phyloP scores from a whole-genome alignment of 225 moss, liverwort and hornwort genomes.

The Lunularia cruciata region DNA sequence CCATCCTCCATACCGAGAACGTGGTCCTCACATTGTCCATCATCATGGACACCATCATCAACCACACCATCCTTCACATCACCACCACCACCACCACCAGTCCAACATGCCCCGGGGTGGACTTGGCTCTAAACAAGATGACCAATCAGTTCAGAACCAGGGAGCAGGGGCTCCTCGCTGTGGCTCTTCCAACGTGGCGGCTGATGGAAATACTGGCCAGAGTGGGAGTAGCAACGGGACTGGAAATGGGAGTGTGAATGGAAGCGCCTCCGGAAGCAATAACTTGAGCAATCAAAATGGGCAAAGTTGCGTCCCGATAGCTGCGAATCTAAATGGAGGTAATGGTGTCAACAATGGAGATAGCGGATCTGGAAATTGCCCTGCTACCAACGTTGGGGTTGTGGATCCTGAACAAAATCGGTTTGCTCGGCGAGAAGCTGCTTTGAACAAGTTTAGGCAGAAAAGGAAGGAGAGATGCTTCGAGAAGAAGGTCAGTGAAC shows the following conservation, averaged over 20 bases:
- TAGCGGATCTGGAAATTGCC: slow-evolving; percentile 8
- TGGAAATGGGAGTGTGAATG: slow-evolving; percentile 70
- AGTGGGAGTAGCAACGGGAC: slow-evolving; percentile 66
- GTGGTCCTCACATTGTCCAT: slow-evolving; percentile 42
- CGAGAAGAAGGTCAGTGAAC: slow-evolving; percentile 90
- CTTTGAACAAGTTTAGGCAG: slow-evolving; percentile 87
- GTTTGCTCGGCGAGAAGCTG: slow-evolving; percentile 79
- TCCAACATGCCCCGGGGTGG: slow-evolving; percentile 44
- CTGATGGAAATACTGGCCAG: slow-evolving; percentile 34
- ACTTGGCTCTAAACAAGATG: slow-evolving; percentile 51
- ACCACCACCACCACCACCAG: slow-evolving; percentile 57
- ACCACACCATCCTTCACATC: slow-evolving; percentile 46
- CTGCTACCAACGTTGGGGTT: slow-evolving; percentile 7
- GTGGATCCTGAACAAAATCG: slow-evolving; percentile 41
- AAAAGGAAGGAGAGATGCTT: slow-evolving; percentile 96
- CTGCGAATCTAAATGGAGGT: slow-evolving; percentile 40
- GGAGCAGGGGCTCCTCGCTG: slow-evolving; percentile 63
- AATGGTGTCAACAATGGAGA: slow-evolving; percentile 31
- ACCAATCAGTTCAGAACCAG: slow-evolving; percentile 59
- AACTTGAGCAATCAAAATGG: slow-evolving; percentile 55
- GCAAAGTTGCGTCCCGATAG: slow-evolving; percentile 54
- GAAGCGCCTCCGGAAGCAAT: slow-evolving; percentile 77
- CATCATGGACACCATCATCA: slow-evolving; percentile 52
- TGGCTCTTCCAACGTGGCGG: slow-evolving; percentile 56
- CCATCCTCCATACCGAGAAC: slow-evolving; percentile 57